Percentiles rank a stretch among this genome's conserved stretches.
phyloP scores from a whole-genome alignment of 768 basidiomycete genomes.

The Sarcomyxa edulis region DNA sequence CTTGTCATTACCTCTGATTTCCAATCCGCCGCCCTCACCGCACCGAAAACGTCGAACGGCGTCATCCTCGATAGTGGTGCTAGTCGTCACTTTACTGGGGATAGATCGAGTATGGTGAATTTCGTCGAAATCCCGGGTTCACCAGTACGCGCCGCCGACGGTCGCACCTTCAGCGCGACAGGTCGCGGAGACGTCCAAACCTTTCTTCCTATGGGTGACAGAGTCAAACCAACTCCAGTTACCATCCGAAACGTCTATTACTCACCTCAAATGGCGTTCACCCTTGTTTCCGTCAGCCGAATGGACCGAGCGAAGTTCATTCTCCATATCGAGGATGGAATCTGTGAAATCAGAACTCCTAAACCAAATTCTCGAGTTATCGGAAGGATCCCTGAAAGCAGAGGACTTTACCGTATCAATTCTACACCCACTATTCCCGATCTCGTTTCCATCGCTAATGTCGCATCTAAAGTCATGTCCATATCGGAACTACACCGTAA shows the following conservation, averaged over 20 bases:
- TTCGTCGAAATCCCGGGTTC: conserved; percentile 16
- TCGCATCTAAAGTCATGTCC: conserved; percentile 8
- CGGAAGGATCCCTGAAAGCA: conserved; percentile 6
- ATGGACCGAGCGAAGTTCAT: conserved; percentile 3
- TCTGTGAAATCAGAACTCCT: conserved; percentile 9
- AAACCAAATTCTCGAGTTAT: not conserved
- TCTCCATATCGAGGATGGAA: conserved; percentile 1
- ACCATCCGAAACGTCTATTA: too few relatives aligned
- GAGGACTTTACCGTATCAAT: conserved; percentile 10
- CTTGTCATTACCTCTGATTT: conserved; percentile 10
- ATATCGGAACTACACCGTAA: conserved; percentile 18
- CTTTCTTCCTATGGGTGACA: too few relatives aligned
- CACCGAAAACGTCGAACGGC: not conserved
- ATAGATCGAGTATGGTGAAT: conserved; percentile 18
- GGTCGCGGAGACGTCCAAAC: too few relatives aligned
- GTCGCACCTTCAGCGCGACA: too few relatives aligned
- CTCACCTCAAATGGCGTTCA: conserved; percentile 8
- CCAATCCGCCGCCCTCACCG: not conserved
- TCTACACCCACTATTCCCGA: not conserved
- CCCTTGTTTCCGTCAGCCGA: conserved; percentile 6
- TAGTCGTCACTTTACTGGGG: conserved; percentile 25
- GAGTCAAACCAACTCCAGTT: too few relatives aligned
- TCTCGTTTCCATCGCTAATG: conserved; percentile 2
- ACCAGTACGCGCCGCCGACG: too few relatives aligned
- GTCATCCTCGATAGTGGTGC: conserved; percentile 25